Evolutionary conservation across 108 stramenopile genomes (phyloP).

Genomic region (Nannochloropsis gaditana): DNA sequence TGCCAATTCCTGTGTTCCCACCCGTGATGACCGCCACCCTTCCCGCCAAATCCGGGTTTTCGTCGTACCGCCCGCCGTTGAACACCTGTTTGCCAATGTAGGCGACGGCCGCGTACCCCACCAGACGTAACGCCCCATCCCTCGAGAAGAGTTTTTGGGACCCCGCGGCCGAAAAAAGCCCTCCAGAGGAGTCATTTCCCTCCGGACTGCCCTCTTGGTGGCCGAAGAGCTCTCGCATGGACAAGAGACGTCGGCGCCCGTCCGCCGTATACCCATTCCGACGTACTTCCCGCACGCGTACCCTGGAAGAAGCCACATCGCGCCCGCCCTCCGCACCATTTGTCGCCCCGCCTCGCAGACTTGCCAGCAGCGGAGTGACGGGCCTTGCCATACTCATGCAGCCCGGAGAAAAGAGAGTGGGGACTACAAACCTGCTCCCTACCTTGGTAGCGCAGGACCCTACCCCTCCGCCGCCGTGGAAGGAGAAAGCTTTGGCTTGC

Average conservation of each 20-base stretch:
- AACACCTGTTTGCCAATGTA: constrained; percentile 13
- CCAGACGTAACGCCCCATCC: not conserved
- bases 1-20: constrained; percentile 57
- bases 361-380: not conserved
- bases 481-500: not conserved
- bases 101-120: not conserved
- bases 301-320: not conserved
- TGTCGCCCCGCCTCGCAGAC: not conserved
- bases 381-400: not conserved
- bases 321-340: not conserved
- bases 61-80: constrained; percentile 1
- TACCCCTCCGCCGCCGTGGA: not conserved
- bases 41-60: constrained; percentile 36
- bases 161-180: not conserved
- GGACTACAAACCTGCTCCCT: not conserved
- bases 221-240: not conserved
- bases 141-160: not conserved
- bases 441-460: not conserved
- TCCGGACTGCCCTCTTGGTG: not conserved
- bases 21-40: constrained; percentile 53
- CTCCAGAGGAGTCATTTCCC: not conserved
- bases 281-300: not conserved
- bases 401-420: not conserved
- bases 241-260: constrained; percentile 15
- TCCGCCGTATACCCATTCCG: not conserved